Conservation (phyloP, 164 flowering plant species). For the Magnolia kwangsiensis region DNA sequence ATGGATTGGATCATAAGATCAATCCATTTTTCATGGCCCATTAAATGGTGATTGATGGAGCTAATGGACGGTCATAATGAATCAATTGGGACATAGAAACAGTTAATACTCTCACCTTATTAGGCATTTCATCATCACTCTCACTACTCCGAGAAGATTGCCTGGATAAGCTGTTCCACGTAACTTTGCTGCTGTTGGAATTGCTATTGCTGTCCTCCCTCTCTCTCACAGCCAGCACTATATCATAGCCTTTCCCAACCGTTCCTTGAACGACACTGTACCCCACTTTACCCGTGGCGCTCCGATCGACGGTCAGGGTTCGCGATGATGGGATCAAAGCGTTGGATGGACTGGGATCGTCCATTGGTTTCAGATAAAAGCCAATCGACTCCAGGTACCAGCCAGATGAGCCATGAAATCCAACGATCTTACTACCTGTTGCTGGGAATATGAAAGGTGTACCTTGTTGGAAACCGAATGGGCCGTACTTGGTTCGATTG, state of each 20-base stretch:
- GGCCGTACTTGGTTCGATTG: conserved; percentile 65
- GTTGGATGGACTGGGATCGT: conserved; percentile 23
- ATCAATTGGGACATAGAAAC: neutral
- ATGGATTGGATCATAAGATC: no score
- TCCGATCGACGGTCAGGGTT: conserved; percentile 9
- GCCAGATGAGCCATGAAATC: conserved; percentile 66
- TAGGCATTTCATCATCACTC: conserved; percentile 21
- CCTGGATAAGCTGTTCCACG: conserved; percentile 16
- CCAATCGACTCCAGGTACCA: conserved; percentile 73
- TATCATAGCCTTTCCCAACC: conserved; percentile 38
- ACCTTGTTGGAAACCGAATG: conserved; percentile 66
- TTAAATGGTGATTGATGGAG: no score
- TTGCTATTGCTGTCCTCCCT: conserved; percentile 37
- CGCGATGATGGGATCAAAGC: conserved; percentile 23
- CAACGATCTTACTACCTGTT: conserved; percentile 56
- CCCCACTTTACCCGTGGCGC: conserved; percentile 20
- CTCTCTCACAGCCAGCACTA: conserved; percentile 50
- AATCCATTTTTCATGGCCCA: no score
- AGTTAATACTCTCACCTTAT: conserved; percentile 18
- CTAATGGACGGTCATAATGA: neutral
- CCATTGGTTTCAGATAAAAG: conserved; percentile 46
- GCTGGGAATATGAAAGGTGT: conserved; percentile 46
- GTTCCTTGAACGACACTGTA: conserved; percentile 59
- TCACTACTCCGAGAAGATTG: conserved; percentile 14
- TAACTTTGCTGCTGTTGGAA: conserved; percentile 26